phyloP scores from a whole-genome alignment of 129 eudicot species.

The Dittrichia graveolens region DNA sequence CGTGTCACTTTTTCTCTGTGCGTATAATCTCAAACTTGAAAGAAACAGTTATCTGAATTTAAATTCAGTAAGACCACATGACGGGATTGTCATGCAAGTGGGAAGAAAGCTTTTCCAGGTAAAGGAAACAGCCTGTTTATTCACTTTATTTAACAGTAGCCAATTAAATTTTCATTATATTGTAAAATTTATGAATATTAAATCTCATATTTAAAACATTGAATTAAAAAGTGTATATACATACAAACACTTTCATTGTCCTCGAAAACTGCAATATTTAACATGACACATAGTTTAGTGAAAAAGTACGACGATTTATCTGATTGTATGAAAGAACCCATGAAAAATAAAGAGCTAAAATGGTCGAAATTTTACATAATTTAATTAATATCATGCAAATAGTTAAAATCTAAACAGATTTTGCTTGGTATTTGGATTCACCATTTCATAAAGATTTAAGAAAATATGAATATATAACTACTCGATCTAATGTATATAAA shows the following conservation, averaged over 20 bases:
- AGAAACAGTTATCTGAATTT: constrained; percentile 22
- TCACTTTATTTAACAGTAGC: neutral
- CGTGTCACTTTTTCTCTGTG: constrained; percentile 45
- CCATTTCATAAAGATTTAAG: neutral
- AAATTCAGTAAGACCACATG: constrained; percentile 26
- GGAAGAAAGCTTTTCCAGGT: constrained; percentile 76
- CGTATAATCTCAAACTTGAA: constrained; percentile 40
- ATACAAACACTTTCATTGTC: too few relatives aligned
- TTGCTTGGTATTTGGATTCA: neutral
- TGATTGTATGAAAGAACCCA: too few relatives aligned
- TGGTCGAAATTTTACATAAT: too few relatives aligned
- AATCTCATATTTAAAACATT: neutral
- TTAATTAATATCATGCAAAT: too few relatives aligned
- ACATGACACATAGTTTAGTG: too few relatives aligned
- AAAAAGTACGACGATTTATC: too few relatives aligned
- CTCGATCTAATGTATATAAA: neutral
- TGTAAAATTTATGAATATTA: neutral
- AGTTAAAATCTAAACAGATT: too few relatives aligned
- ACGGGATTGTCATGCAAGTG: constrained; percentile 51
- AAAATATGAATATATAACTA: neutral
- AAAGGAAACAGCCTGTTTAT: neutral
- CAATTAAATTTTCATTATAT: neutral
- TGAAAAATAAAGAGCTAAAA: too few relatives aligned
- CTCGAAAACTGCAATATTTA: too few relatives aligned
- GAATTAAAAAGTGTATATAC: neutral